Conservation (phyloP, 257 asterid genomes). For the Ilex aquifolium region DNA sequence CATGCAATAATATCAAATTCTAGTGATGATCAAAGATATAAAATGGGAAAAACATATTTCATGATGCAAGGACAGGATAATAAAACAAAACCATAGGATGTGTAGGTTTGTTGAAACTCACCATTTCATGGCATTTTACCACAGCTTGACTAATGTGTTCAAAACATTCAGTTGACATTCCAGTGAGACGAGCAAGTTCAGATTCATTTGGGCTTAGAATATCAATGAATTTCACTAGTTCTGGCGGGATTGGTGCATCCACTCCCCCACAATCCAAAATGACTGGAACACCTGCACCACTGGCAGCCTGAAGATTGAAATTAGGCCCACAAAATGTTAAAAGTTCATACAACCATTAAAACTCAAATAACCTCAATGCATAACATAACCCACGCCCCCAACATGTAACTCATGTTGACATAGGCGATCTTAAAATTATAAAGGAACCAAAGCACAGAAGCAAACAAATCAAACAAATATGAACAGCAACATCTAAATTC, state of each 20-base stretch:
- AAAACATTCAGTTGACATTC: constrained; percentile 70
- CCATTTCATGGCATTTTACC: constrained; percentile 69
- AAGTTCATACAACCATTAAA: background rate
- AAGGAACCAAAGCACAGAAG: too few species aligned
- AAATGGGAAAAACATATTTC: too few species aligned
- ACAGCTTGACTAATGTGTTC: constrained; percentile 83
- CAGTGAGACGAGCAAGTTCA: constrained; percentile 82
- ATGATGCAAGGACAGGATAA: too few species aligned
- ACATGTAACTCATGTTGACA: too few species aligned
- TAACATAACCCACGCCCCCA: too few species aligned
- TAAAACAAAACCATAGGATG: too few species aligned
- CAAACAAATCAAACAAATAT: too few species aligned
- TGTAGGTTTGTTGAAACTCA: constrained; percentile 13
- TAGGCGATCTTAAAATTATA: too few species aligned
- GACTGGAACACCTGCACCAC: constrained; percentile 65
- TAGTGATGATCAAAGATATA: too few species aligned
- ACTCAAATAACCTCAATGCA: too few species aligned
- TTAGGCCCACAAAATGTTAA: constrained; percentile 9
- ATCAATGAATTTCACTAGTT: constrained; percentile 50
- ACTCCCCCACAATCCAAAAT: constrained; percentile 97
- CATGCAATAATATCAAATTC: too few species aligned
- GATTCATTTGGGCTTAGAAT: constrained; percentile 88
- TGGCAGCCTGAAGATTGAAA: constrained; percentile 64
- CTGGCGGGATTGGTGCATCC: constrained; percentile 73
- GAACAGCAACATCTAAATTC: too few species aligned